Base-by-base conservation (phyloP, 148 eudicot species). In the Diospyros kaki region DNA sequence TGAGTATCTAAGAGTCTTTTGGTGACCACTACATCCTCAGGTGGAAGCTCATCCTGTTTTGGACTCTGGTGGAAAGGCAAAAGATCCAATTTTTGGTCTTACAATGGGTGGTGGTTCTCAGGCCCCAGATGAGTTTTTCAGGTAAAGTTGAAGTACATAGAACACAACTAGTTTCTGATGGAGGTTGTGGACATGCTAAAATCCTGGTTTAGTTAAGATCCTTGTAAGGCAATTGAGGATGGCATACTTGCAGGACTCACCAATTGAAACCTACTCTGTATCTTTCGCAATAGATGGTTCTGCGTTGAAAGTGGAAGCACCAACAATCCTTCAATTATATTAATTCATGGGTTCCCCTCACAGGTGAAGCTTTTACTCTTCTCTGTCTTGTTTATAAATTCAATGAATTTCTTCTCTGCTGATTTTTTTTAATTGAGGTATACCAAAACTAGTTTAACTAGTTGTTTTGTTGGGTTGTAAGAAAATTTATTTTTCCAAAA, bases 281-380 rank as follows among this genome's bases (percentile, higher is more conserved):
- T 80, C 71, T 88, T 87, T 84, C 86, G 82, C 87, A 87, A 84
- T 90, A 95, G 99, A 90, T 95, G 99, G 99, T 95, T 95, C 80
- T 92, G 90, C 84, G 81, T 92, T 68, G 99, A 95, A 83, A 87
- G 87, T 77, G 99, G 99, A 86, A 92, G 79, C 76, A 60, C 83
- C 72, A 89, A 81, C 54, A 89, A 89, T 75, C 94, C 91, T 71
- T 66, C 97, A 9, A 83, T 95, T 60, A 48, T 95, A 66, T 87
- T 92, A 76, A 87, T 90, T 78, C 99, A 95, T 78, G 99, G 99
- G n/a, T 89, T 95, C 60, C 99, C 99, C 64, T 95, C 99, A 74
- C 99, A 95, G 93, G 98, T 94, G 62, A 80, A 87, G 79, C 58
- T 70, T 74, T 61, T 72, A 10, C n/a, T 51, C 40, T 13, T 73